phyloP scores from a whole-genome alignment of 495 filamentous ascomycete species.

The Talaromyces adpressus region DNA sequence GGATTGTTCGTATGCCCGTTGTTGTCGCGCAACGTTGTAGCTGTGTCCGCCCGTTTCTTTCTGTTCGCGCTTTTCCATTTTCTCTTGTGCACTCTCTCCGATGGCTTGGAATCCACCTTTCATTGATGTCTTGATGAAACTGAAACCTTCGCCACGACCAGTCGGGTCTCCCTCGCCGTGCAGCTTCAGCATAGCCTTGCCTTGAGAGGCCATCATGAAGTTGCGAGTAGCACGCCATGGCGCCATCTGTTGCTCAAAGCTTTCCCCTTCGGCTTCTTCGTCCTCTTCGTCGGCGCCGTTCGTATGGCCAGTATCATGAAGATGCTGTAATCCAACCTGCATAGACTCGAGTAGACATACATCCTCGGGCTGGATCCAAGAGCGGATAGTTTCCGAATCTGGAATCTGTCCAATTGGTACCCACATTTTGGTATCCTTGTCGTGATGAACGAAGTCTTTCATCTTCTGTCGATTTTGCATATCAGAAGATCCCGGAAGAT shows the following conservation, averaged over 20 bases:
- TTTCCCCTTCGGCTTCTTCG: conserved; percentile 57
- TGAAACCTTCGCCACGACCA: conserved; percentile 86
- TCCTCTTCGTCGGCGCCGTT: conserved; percentile 68
- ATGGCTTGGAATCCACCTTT: conserved; percentile 93
- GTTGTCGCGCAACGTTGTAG: conserved; percentile 93
- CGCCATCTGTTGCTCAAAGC: conserved; percentile 81
- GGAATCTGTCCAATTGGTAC: conserved; percentile 60
- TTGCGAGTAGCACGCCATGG: conserved; percentile 94
- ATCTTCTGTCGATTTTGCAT: conserved; percentile 94
- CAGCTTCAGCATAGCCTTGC: conserved; percentile 94
- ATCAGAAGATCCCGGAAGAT: conserved; percentile 84
- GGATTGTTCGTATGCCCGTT: conserved; percentile 78
- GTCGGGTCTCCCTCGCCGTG: conserved; percentile 96
- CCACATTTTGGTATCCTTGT: conserved; percentile 81
- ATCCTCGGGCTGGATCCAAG: conserved; percentile 90
- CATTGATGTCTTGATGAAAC: conserved; percentile 95
- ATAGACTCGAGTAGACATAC: conserved; percentile 91
- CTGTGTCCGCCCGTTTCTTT: conserved; percentile 91
- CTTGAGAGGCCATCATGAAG: conserved; percentile 85
- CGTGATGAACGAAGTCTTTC: conserved; percentile 88
- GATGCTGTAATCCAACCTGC: conserved; percentile 84
- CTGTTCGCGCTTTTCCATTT: conserved; percentile 69
- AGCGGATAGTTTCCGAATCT: conserved; percentile 67
- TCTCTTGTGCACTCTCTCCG: conserved; percentile 81
- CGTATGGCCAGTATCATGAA: conserved; percentile 72